Conservation (phyloP, 2,329 filamentous ascomycete species). For the Colletotrichum eremochloae region DNA sequence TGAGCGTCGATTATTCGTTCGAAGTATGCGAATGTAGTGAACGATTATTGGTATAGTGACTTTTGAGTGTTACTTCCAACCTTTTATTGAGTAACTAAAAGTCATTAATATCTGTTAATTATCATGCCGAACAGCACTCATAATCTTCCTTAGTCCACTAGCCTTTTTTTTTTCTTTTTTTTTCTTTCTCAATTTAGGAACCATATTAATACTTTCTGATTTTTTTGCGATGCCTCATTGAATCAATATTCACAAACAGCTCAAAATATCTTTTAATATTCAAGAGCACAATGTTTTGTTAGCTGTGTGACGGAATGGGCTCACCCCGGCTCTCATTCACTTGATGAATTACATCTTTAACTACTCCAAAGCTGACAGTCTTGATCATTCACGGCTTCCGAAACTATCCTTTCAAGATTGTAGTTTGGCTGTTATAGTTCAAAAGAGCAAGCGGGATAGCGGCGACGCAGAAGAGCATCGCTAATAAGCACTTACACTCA, state of each 20-base stretch:
- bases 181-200: too few species aligned
- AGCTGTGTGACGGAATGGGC: neutral
- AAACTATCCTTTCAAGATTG: too few species aligned
- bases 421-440: neutral
- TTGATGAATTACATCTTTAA: neutral
- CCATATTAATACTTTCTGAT: too few species aligned
- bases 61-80: too few species aligned
- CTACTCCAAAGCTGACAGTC: neutral
- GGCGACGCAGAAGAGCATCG: neutral
- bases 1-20: fast-evolving
- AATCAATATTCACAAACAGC: too few species aligned
- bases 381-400: neutral
- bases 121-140: too few species aligned
- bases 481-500: neutral
- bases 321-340: neutral
- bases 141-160: too few species aligned
- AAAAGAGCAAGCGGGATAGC: neutral
- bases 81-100: too few species aligned
- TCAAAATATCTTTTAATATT: neutral
- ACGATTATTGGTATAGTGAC: neutral
- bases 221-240: too few species aligned
- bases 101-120: too few species aligned
- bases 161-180: too few species aligned
- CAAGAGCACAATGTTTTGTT: neutral
- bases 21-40: neutral